Evolutionary conservation across 2,329 filamentous ascomycete genomes (phyloP), one percentile per base, ranked within the genome.

Genomic region (Calonectria hawksworthii): DNA sequence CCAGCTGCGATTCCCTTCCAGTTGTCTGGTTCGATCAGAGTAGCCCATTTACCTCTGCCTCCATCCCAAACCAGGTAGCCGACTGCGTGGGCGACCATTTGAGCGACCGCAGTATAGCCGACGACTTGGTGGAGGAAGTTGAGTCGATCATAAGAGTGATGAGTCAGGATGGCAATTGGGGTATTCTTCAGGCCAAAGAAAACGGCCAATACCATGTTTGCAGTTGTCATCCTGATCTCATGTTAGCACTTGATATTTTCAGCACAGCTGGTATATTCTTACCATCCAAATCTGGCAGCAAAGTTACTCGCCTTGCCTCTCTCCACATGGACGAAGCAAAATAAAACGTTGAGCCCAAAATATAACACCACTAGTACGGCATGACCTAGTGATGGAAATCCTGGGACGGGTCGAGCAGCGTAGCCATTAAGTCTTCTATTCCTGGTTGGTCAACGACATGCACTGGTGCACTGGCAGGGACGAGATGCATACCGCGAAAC

Each of bases 131-230:
- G 89, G 10, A 90, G 82, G 2, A 85, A 79, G 56, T 89, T 89
- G 6, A 90, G 83, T 32, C 86, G 82, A 64, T 88, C 87, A 70
- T 90, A 87, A 2, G 88, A 71, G 11, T 66, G 14, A 0, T 68
- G n/a, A 3, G 65, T 38, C 1, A 76, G 11, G 2, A 36, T 16
- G 87, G 85, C 85, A 9, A 90, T 78, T 0, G 88, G 88, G 0
- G 88, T 89, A 73, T 90, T 89, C 70, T 88, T 86, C 9, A 90
- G 81, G 32, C 89, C 88, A 4, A 89, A 86, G n/a, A 87, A 84
- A 7, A 88, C 81, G 21, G 83, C 84, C 56, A 89, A 77, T 1
- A 69, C 70, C 73, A 80, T 81, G 68, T 90, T 90, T 36, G 80
- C 83, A 16, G 86, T 78, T 0, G 85, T 82, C 79, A 90, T 83